Evolutionary conservation across 1,139 yeast species (phyloP).

Genomic region (Scheffersomyces insectosa): DNA sequence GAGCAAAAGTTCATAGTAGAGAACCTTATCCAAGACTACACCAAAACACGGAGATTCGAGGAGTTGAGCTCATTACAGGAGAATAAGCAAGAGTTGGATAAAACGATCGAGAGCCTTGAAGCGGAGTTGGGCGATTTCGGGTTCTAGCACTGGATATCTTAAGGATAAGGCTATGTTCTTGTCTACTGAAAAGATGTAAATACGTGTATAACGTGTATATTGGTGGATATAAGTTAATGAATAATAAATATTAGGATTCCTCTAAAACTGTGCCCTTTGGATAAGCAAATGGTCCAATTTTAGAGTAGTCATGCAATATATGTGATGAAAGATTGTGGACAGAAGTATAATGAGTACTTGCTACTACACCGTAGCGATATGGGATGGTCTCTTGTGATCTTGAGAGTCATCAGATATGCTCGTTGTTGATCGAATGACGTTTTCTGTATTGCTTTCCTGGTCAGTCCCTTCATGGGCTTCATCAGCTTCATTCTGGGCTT

Average conservation of each 20-base stretch:
- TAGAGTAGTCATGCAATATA: no score
- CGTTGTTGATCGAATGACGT: not conserved
- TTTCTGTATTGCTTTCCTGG: not conserved
- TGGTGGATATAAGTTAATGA: no score
- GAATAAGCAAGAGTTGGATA: constrained; percentile 59
- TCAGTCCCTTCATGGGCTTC: no score
- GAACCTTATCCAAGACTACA: constrained; percentile 60
- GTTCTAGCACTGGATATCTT: constrained; percentile 26
- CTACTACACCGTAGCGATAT: not conserved
- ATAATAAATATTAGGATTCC: no score
- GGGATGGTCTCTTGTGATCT: not conserved
- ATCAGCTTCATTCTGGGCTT: not conserved
- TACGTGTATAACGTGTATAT: no score
- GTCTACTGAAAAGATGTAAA: no score
- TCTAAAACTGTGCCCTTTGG: no score
- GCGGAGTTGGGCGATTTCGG: constrained; percentile 65
- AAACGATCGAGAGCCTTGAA: constrained; percentile 53
- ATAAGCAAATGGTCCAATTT: no score
- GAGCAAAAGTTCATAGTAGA: constrained; percentile 79
- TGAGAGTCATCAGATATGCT: not conserved
- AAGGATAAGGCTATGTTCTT: no score
- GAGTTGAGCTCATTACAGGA: constrained; percentile 64
- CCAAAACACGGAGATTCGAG: constrained; percentile 71
- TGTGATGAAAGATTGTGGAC: no score
- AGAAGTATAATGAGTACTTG: not conserved